These are phyloP conservation scores for Ganoderma meredithae DNA, from an alignment of 1,284 basidiomycete genomes.

Conservation along the genomic window DNA sequence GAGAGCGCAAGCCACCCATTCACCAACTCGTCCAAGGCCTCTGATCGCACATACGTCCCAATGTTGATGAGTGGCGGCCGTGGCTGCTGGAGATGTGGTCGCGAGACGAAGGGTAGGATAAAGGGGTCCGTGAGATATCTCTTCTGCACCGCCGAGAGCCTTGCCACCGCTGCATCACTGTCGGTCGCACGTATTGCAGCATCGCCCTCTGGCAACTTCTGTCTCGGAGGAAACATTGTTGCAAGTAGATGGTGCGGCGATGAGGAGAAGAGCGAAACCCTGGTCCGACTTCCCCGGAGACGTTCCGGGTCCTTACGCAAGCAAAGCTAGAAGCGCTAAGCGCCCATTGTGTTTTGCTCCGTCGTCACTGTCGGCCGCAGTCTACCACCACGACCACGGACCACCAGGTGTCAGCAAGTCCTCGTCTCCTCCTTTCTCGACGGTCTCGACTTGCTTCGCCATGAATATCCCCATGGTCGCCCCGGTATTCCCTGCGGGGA, in stretches of 20 bases:
- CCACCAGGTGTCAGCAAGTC: conserved; percentile 1
- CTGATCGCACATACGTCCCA: conserved; percentile 89
- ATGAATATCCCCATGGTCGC: conserved; percentile 44
- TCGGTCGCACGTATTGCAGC: conserved; percentile 76
- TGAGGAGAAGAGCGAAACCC: neutral
- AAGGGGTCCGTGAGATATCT: conserved; percentile 82
- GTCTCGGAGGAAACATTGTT: conserved; percentile 29
- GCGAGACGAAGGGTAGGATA: conserved; percentile 67
- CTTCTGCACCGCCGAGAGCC: conserved; percentile 82
- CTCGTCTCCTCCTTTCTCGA: neutral
- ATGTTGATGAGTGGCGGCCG: conserved; percentile 93
- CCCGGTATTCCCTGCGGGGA: conserved; percentile 64
- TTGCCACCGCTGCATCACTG: conserved; percentile 76
- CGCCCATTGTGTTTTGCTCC: neutral
- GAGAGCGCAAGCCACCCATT: conserved; percentile 69
- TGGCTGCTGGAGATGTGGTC: conserved; percentile 66
- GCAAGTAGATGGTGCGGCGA: neutral
- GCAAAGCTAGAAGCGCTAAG: neutral
- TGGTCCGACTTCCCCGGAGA: neutral
- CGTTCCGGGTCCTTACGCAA: neutral
- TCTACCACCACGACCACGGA: neutral
- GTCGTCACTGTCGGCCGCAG: neutral
- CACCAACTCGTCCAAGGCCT: conserved; percentile 83
- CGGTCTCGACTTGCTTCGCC: conserved; percentile 14
- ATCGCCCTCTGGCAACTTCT: conserved; percentile 49